A percentile compares a stretch with the other conserved stretches of the same genome.
These are phyloP conservation scores for Solanum gracilifrons DNA, from an alignment of 257 asterid species.

Conservation along the genomic window DNA sequence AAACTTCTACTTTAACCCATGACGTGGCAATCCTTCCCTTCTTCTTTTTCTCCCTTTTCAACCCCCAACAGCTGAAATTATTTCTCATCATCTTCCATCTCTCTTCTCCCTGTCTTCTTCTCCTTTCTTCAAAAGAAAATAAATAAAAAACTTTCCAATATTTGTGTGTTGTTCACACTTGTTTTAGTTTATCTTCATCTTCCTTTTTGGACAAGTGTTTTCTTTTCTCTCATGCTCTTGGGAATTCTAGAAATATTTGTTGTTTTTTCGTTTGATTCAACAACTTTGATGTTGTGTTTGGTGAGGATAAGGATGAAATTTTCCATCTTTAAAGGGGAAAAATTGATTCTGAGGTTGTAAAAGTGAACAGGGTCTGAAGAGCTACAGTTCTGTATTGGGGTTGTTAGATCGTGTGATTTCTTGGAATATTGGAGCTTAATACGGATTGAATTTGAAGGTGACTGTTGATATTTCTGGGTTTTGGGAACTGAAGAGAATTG, in stretches of 20 bases:
- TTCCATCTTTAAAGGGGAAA: not conserved
- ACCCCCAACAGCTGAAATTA: not conserved
- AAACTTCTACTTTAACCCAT: slow-evolving; percentile 11
- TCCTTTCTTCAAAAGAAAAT: not conserved
- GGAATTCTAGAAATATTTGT: not conserved
- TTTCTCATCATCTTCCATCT: not conserved
- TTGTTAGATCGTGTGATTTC: not conserved
- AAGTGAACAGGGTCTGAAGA: not conserved
- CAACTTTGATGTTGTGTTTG: not conserved
- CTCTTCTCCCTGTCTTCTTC: not conserved
- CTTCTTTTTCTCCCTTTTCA: not conserved
- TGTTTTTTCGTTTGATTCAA: not conserved
- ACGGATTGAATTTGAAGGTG: not conserved
- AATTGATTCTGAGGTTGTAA: not conserved
- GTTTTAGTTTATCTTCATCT: not conserved
- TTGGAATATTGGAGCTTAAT: not conserved
- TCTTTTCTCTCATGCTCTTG: not conserved
- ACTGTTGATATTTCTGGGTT: not conserved
- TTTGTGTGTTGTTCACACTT: not conserved
- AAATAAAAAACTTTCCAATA: no score
- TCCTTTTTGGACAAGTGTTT: not conserved
- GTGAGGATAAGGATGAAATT: not conserved
- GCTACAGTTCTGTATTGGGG: not conserved
- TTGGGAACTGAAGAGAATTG: not conserved
- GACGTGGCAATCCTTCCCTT: slow-evolving; percentile 45